phyloP scores from a whole-genome alignment of 2,329 filamentous ascomycete species.

The Massarina eburnea region DNA sequence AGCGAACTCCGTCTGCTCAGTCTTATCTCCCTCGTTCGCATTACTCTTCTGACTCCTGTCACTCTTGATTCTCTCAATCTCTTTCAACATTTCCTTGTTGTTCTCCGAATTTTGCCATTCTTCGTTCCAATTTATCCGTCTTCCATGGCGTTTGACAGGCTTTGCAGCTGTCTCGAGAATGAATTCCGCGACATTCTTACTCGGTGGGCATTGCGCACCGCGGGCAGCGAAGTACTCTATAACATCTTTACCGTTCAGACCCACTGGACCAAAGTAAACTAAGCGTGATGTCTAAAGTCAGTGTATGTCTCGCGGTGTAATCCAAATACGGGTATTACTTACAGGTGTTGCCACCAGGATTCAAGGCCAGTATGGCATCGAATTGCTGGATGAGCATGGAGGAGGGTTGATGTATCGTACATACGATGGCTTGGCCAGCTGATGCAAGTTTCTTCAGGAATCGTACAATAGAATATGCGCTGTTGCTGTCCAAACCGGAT shows the following conservation, averaged over 20 bases:
- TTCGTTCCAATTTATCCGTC: constrained; percentile 69
- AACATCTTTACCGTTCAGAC: constrained; percentile 65
- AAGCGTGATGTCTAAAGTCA: too few relatives aligned
- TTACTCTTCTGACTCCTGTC: constrained; percentile 58
- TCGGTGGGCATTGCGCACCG: constrained; percentile 66
- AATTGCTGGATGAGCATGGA: constrained; percentile 71
- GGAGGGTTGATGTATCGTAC: constrained; percentile 73
- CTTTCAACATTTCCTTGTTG: constrained; percentile 58
- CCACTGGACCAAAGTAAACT: constrained; percentile 74
- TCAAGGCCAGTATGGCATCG: constrained; percentile 69
- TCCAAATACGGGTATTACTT: too few relatives aligned
- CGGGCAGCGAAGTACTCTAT: constrained; percentile 69
- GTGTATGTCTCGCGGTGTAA: too few relatives aligned
- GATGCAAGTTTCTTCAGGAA: constrained; percentile 69
- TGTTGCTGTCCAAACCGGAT: constrained; percentile 69
- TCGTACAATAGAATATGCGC: constrained; percentile 67
- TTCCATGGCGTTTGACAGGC: constrained; percentile 57
- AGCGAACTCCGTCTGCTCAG: constrained; percentile 60
- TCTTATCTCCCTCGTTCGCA: constrained; percentile 56
- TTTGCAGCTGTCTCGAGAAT: constrained; percentile 67
- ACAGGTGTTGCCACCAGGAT: constrained; percentile 69
- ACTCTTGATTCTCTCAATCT: constrained; percentile 66
- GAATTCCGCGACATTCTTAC: constrained; percentile 67
- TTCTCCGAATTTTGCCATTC: constrained; percentile 71
- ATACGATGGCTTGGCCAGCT: constrained; percentile 71